phyloP scores from a whole-genome alignment of 208 protist species.

The Trichomonas gallinae region DNA sequence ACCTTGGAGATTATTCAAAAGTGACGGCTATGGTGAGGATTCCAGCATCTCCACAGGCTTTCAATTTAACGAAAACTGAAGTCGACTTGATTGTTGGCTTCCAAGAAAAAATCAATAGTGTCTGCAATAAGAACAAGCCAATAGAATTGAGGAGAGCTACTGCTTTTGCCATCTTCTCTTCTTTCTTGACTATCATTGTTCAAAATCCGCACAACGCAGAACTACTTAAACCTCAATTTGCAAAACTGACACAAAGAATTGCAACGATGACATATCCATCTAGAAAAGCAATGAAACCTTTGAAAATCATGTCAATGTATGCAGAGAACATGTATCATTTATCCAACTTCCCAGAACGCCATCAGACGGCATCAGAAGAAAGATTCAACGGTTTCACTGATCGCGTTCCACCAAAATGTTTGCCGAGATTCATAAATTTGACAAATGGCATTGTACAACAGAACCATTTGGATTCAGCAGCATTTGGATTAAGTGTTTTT shows the following conservation, averaged over 20 bases:
- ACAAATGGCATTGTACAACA: not conserved
- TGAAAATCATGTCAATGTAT: not conserved
- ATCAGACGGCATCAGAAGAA: no score
- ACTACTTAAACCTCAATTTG: not conserved
- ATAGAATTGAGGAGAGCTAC: not conserved
- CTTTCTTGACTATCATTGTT: not conserved
- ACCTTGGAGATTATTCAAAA: not conserved
- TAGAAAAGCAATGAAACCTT: not conserved
- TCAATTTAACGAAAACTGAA: not conserved
- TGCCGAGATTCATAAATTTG: not conserved
- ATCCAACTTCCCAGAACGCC: not conserved
- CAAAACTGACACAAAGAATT: not conserved
- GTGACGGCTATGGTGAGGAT: not conserved
- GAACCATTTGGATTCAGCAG: not conserved
- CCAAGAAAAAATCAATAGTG: not conserved
- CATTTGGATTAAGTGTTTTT: not conserved
- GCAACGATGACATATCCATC: not conserved
- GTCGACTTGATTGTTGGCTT: not conserved
- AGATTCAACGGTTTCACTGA: no score
- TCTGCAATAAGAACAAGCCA: not conserved
- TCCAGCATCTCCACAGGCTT: not conserved
- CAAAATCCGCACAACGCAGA: not conserved
- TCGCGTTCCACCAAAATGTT: not conserved
- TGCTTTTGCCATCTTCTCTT: not conserved
- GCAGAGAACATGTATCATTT: not conserved